Percentiles rank a stretch among this genome's conserved stretches.
These are phyloP conservation scores for Larix kaempferi DNA, from an alignment of 75 land plant species.

Conservation along the genomic window DNA sequence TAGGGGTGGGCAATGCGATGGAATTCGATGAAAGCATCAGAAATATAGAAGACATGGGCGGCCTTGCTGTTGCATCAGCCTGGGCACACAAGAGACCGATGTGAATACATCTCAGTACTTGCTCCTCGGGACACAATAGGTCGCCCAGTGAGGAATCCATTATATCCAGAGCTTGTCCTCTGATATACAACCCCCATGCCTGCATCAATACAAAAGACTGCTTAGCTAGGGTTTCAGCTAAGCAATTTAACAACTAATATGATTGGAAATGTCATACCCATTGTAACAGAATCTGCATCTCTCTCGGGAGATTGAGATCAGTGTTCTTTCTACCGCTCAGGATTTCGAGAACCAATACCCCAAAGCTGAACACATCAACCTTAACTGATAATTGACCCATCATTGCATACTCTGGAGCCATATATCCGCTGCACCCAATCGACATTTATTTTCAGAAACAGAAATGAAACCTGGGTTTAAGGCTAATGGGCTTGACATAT, in stretches of 20 bases:
- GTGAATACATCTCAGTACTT: constrained; percentile 19
- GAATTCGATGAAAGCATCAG: constrained; percentile 23
- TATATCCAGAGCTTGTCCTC: constrained; percentile 18
- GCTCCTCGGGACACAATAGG: neutral
- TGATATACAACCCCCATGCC: constrained; percentile 23
- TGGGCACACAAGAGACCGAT: constrained; percentile 25
- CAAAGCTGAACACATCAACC: constrained; percentile 37
- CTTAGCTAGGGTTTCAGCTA: neutral
- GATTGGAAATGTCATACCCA: neutral
- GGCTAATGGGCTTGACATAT: too few relatives aligned
- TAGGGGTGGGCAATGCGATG: constrained; percentile 11
- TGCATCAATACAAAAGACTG: neutral
- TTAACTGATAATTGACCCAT: constrained; percentile 20
- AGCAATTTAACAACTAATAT: neutral
- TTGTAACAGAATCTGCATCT: constrained; percentile 5
- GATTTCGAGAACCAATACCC: constrained; percentile 26
- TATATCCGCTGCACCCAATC: constrained; percentile 18
- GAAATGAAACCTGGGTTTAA: too few relatives aligned
- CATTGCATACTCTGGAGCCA: constrained; percentile 31
- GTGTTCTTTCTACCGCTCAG: constrained; percentile 13
- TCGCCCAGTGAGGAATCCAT: constrained; percentile 7
- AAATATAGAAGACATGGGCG: constrained; percentile 17
- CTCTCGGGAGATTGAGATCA: neutral
- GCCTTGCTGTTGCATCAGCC: constrained; percentile 13
- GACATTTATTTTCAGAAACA: too few relatives aligned